These are phyloP conservation scores for Penicillium sp. DNA, from an alignment of 2,329 filamentous ascomycete genomes.

Conservation along the genomic window DNA sequence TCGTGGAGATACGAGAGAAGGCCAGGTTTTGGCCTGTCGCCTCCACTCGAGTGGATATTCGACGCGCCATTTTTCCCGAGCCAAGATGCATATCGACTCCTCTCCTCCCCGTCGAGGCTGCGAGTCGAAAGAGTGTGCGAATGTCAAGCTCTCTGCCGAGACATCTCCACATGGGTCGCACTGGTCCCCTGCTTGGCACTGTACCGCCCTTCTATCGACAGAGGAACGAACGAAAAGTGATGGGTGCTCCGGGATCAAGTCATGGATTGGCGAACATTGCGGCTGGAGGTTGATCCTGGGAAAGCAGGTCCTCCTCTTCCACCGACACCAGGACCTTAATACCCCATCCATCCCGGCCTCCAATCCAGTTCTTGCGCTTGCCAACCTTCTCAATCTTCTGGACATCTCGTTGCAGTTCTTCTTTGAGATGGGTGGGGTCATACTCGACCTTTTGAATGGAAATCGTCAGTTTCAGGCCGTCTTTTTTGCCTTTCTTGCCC, in stretches of 20 bases:
- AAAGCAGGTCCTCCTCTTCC: slow-evolving; percentile 21
- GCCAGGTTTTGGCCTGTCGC: not conserved
- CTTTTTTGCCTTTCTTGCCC: slow-evolving; percentile 37
- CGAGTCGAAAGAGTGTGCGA: too few species aligned
- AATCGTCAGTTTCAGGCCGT: slow-evolving; percentile 34
- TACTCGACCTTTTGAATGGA: slow-evolving; percentile 27
- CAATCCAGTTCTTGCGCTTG: slow-evolving; percentile 43
- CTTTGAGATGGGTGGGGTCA: slow-evolving; percentile 30
- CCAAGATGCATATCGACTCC: not conserved
- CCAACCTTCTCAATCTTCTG: slow-evolving; percentile 40
- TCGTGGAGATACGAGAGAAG: not conserved
- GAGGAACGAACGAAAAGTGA: not conserved
- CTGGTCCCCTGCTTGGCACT: not conserved
- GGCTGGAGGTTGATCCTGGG: not conserved
- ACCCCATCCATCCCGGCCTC: slow-evolving; percentile 35
- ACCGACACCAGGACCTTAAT: slow-evolving; percentile 28
- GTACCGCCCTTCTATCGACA: not conserved
- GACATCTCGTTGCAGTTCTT: slow-evolving; percentile 28
- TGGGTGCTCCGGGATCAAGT: not conserved
- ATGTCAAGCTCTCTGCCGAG: not conserved
- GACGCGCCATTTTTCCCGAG: not conserved
- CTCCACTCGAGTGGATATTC: not conserved
- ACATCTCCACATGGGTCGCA: not conserved
- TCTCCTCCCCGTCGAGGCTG: not conserved
- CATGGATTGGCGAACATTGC: not conserved